Evolutionary conservation across 345 rosid genomes (phyloP).

Genomic region (Barbarea vulgaris): DNA sequence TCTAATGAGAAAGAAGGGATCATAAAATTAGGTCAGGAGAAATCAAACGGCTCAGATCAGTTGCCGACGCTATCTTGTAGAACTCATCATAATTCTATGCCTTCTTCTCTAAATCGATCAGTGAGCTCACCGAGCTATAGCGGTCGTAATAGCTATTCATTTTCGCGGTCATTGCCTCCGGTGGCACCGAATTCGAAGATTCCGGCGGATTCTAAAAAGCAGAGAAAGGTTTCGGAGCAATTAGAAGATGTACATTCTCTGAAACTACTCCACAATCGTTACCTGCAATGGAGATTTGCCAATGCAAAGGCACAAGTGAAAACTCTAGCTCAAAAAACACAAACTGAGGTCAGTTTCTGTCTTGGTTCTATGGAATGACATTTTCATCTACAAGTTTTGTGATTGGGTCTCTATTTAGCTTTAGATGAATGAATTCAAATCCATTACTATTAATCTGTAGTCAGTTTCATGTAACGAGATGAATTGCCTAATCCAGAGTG

Average conservation of each 20-base stretch:
- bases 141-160: neutral
- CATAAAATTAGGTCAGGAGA: neutral
- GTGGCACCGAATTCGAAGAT: conserved; percentile 46
- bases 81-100: neutral
- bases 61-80: conserved; percentile 16
- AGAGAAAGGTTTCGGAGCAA: conserved; percentile 49
- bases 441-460: neutral
- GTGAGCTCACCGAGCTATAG: neutral
- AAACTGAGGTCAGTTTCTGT: conserved; percentile 58
- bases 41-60: conserved; percentile 12
- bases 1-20: conserved; percentile 7
- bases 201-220: conserved; percentile 42
- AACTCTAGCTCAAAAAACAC: conserved; percentile 48
- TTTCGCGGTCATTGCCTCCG: conserved; percentile 54
- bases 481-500: too few relatives aligned
- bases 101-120: conserved; percentile 24
- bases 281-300: conserved; percentile 75
- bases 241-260: conserved; percentile 63
- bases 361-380: neutral
- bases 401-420: neutral
- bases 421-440: neutral
- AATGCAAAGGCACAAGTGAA: conserved; percentile 64
- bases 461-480: too few relatives aligned
- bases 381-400: too few relatives aligned
- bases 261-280: conserved; percentile 60